phyloP scores from a whole-genome alignment of 768 basidiomycete genomes.

The Amanita exitialis region DNA sequence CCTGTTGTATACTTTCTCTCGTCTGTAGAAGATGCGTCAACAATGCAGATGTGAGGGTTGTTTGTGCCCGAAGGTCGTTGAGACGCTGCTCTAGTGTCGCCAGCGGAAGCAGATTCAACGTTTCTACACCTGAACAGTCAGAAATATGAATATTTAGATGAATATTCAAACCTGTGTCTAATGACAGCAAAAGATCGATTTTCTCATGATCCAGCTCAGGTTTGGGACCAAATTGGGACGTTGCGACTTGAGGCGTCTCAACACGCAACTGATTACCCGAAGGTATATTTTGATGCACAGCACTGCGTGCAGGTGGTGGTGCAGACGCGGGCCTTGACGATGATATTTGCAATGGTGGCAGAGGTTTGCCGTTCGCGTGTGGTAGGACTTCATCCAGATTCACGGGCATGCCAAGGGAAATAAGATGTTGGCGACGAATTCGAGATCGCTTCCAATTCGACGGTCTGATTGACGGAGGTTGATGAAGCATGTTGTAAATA shows the following conservation, averaged over 20 bases:
- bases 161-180: slow-evolving; percentile 46
- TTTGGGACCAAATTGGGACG: slow-evolving; percentile 57
- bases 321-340: slow-evolving; percentile 69
- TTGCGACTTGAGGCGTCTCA: slow-evolving; percentile 36
- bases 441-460: slow-evolving; percentile 92
- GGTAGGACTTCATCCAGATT: slow-evolving; percentile 90
- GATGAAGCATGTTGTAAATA: slow-evolving; percentile 61
- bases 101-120: slow-evolving; percentile 62
- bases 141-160: slow-evolving; percentile 1
- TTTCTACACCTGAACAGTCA: slow-evolving; percentile 34
- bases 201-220: slow-evolving; percentile 63
- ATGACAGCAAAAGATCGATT: slow-evolving; percentile 54
- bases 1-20: slow-evolving; percentile 75
- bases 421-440: slow-evolving; percentile 84
- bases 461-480: slow-evolving; percentile 69
- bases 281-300: slow-evolving; percentile 18
- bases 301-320: slow-evolving; percentile 53
- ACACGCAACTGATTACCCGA: slow-evolving; percentile 37
- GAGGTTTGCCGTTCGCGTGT: slow-evolving; percentile 46
- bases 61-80: slow-evolving; percentile 59
- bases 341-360: slow-evolving; percentile 76
- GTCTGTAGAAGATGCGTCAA: slow-evolving; percentile 78
- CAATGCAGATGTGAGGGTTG: slow-evolving; percentile 62
- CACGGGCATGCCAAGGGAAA: slow-evolving; percentile 86
- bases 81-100: slow-evolving; percentile 56